Conservation (phyloP, 768 basidiomycete genomes). For the Kwoniella heveanensis region DNA sequence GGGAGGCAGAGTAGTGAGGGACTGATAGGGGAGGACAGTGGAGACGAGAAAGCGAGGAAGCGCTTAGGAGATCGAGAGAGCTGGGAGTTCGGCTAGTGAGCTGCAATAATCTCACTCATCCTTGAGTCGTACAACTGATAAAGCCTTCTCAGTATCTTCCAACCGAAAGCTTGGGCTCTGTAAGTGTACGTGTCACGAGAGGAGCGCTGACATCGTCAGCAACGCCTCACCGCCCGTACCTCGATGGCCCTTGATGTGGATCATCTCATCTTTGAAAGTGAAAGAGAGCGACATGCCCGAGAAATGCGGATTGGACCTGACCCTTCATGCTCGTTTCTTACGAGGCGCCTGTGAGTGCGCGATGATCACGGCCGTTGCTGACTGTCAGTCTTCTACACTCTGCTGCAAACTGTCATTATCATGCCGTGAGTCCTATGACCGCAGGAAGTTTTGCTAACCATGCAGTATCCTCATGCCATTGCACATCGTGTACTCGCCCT, state of each 20-base stretch:
- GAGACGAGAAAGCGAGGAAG: conserved; percentile 18
- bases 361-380: background rate
- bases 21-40: conserved; percentile 2
- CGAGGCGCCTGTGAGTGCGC: conserved; percentile 42
- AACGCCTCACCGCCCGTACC: conserved; percentile 43
- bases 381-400: conserved; percentile 48
- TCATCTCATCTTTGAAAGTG: conserved; percentile 39
- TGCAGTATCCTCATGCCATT: conserved; percentile 49
- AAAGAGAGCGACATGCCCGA: conserved; percentile 52
- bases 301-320: conserved; percentile 51
- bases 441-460: background rate
- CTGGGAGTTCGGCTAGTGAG: conserved; percentile 56
- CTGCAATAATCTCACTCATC: background rate
- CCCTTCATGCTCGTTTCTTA: conserved; percentile 51
- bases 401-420: conserved; percentile 42
- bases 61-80: conserved; percentile 46
- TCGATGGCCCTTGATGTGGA: conserved; percentile 52
- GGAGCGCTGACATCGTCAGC: conserved; percentile 12
- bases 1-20: conserved; percentile 18
- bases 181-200: conserved; percentile 4
- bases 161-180: conserved; percentile 49
- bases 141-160: conserved; percentile 35
- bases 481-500: conserved; percentile 46
- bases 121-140: conserved; percentile 1
- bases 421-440: conserved; percentile 30